Percentiles rank a stretch among this genome's conserved stretches.
phyloP scores from a whole-genome alignment of 1,284 basidiomycete species.

The Ganoderma leucocontextum region DNA sequence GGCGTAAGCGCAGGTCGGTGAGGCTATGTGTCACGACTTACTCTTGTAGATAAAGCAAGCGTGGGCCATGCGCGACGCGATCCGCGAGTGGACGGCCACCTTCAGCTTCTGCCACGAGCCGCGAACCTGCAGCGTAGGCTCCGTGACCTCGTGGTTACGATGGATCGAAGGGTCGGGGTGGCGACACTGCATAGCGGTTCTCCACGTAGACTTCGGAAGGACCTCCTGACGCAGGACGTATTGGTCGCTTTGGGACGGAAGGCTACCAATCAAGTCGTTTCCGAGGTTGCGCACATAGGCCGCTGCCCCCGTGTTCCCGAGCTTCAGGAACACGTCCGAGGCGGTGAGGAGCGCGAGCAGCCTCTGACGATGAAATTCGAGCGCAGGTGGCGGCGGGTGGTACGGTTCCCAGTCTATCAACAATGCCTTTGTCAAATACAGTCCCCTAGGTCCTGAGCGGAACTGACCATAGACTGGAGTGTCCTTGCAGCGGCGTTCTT shows the following conservation, averaged over 20 bases:
- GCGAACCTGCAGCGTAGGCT: conserved; percentile 34
- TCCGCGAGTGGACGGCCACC: conserved; percentile 27
- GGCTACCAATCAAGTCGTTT: conserved; percentile 19
- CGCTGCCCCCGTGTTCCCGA: conserved; percentile 36
- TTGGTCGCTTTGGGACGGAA: conserved; percentile 20
- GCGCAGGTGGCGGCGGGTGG: conserved; percentile 17
- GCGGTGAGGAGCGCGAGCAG: conserved; percentile 28
- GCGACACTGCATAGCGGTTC: conserved; percentile 15
- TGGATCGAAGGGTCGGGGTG: conserved; percentile 36
- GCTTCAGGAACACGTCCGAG: conserved; percentile 32
- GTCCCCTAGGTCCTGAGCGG: no score
- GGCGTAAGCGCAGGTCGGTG: no score
- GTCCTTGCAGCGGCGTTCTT: conserved; percentile 26
- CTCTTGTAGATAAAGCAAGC: conserved; percentile 38
- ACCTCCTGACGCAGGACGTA: conserved; percentile 22
- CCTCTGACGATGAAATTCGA: conserved; percentile 32
- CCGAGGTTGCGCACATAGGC: conserved; percentile 29
- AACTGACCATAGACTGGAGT: conserved; percentile 21
- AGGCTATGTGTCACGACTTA: no score
- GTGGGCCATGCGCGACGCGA: conserved; percentile 34
- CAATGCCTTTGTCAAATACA: background rate
- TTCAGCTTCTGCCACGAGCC: conserved; percentile 39
- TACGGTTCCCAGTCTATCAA: conserved; percentile 25
- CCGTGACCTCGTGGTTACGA: conserved; percentile 18
- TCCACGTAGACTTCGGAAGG: conserved; percentile 12